Percentiles rank a stretch among this genome's conserved stretches.
These are phyloP conservation scores for Penicillium sp. DNA, from an alignment of 2,329 filamentous ascomycete species.

Conservation along the genomic window DNA sequence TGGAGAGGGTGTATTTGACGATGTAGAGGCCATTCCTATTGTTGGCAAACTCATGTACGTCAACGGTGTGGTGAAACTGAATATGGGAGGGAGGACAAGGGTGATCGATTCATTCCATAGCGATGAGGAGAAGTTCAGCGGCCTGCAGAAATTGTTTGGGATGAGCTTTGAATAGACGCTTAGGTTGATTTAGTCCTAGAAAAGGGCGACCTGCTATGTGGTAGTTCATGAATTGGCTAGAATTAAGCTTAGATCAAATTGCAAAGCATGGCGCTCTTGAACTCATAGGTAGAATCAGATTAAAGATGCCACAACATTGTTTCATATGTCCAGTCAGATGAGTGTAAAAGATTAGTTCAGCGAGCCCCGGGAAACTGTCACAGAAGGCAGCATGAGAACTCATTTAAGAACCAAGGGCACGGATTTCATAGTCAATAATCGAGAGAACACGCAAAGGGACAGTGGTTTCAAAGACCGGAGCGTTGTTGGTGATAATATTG, in stretches of 20 bases:
- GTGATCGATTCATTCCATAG: conserved; percentile 48
- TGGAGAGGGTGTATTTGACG: background rate
- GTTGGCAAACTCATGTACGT: conserved; percentile 40
- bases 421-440: no score
- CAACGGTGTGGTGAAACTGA: conserved; percentile 46
- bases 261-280: no score
- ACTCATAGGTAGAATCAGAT: no score
- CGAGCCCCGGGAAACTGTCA: no score
- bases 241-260: background rate
- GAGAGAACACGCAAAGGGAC: no score
- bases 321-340: no score
- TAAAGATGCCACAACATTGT: no score
- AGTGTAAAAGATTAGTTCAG: no score
- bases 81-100: conserved; percentile 51
- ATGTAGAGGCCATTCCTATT: conserved; percentile 33
- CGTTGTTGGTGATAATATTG: background rate
- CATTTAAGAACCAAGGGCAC: no score
- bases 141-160: conserved; percentile 52
- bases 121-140: conserved; percentile 53
- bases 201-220: background rate
- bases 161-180: conserved; percentile 43
- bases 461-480: background rate
- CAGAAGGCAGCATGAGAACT: no score
- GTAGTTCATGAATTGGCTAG: background rate
- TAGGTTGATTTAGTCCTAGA: background rate